Base-by-base conservation (phyloP, 1,284 basidiomycete genomes). In the Heterobasidion irregulare region DNA sequence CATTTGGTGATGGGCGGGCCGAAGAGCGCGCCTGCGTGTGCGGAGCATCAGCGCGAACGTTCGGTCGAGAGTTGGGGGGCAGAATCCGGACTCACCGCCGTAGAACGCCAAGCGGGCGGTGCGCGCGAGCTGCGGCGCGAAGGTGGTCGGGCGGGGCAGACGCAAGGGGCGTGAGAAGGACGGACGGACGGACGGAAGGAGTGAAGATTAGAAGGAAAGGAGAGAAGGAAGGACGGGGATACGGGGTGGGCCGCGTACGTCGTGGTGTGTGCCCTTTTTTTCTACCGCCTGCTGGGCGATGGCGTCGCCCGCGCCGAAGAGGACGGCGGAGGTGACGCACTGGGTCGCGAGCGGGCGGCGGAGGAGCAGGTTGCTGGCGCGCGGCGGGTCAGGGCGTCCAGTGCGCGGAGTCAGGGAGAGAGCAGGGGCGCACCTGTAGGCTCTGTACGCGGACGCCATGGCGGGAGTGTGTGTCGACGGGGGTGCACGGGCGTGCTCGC, bases 241-340 rank as follows among this genome's bases (percentile, higher is more conserved):
- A 53, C 53, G 32, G 38, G 38, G 8, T 26, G 48, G 26, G 26
- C 13, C 10, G 75, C 80, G 64, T 60, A 89, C 88, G 63, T 92
- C 89, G 63, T 91, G 88, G 3, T 82, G 66, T 57, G 65, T 72
- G 12, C 86, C 84, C 64, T 72, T 79, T 58, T 73, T 73, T 65
- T 94, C 92, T 33, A 94, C 80, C 0, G 74, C 83, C 66, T 94
- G 87, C 68, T 94, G 92, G 0, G 92, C 90, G 41, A 94, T 77
- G 1, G 90, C 63, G 65, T 94, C 92, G n/a, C 90, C 92, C 8
- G 81, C 72, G 47, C 85, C 83, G 62, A 91, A 92, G 15, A 92
- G 71, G 47, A 84, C 65, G 1, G 79, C 83, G 0, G 86, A 84
- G 0, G 88, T 88, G 0, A 70, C 69, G 57, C 82, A 86, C 62